These are phyloP conservation scores for Ceratobasidium sp. DNA, from an alignment of 1,284 basidiomycete genomes.

Conservation along the genomic window DNA sequence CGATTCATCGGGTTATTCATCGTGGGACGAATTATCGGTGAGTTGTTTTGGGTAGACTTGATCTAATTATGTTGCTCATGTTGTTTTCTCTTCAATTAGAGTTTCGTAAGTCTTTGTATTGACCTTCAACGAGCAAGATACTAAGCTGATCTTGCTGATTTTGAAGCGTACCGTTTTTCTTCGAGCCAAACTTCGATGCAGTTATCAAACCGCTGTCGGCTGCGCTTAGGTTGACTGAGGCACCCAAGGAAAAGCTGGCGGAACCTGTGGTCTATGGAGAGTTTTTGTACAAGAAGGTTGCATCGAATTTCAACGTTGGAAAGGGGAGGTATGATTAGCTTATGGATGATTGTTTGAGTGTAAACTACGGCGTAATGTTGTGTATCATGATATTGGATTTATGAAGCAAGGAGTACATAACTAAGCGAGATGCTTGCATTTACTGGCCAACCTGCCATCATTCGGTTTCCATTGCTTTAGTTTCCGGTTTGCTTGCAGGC, in stretches of 20 bases:
- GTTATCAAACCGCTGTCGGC: constrained; percentile 71
- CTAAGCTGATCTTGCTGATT: no score
- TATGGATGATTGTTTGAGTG: not conserved
- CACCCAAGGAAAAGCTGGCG: constrained; percentile 49
- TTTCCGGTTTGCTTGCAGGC: constrained; percentile 47
- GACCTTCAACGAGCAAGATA: no score
- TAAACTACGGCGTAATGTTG: no score
- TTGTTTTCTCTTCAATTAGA: constrained; percentile 55
- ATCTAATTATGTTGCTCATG: constrained; percentile 48
- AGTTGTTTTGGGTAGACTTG: constrained; percentile 66
- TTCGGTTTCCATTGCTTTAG: not conserved
- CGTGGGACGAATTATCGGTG: constrained; percentile 78
- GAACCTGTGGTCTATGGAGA: constrained; percentile 77
- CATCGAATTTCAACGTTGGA: constrained; percentile 69
- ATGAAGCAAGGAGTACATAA: no score
- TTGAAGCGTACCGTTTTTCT: constrained; percentile 83
- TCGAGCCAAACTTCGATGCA: constrained; percentile 84
- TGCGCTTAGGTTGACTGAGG: constrained; percentile 62
- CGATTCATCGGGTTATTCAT: constrained; percentile 84
- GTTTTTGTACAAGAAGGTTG: constrained; percentile 79
- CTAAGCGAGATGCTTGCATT: no score
- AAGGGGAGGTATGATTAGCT: constrained; percentile 47
- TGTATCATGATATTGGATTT: no score
- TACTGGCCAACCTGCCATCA: no score
- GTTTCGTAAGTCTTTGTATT: constrained; percentile 66